These are phyloP conservation scores for Geotrichum fermentans DNA, from an alignment of 1,139 yeast genomes.

Conservation along the genomic window DNA sequence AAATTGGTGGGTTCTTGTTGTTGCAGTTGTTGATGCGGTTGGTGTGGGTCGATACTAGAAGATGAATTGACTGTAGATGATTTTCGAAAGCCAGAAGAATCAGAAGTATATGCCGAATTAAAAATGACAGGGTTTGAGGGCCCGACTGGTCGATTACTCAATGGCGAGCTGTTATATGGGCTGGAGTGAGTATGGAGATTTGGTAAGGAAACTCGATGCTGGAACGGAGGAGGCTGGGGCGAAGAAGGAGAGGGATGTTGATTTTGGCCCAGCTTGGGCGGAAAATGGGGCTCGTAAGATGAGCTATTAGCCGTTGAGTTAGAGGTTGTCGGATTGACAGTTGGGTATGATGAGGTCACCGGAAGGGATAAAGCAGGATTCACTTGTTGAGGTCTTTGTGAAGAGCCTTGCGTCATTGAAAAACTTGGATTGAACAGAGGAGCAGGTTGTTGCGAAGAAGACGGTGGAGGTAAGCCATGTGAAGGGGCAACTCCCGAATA, in stretches of 20 bases:
- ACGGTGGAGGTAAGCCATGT: conserved; percentile 12
- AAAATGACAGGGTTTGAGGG: conserved; percentile 25
- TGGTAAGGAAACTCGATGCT: conserved; percentile 12
- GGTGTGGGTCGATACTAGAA: conserved; percentile 30
- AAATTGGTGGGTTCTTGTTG: conserved; percentile 6
- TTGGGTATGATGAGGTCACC: too few species aligned
- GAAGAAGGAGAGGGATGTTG: conserved; percentile 6
- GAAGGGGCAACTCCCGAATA: conserved; percentile 2
- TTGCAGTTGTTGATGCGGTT: conserved; percentile 20
- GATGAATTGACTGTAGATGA: conserved; percentile 26
- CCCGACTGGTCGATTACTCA: conserved; percentile 20
- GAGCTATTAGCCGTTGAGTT: too few species aligned
- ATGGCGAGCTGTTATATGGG: conserved; percentile 6
- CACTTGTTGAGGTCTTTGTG: conserved; percentile 1
- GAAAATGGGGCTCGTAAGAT: too few species aligned
- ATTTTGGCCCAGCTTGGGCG: too few species aligned
- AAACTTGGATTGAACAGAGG: conserved; percentile 2
- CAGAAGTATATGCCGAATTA: conserved; percentile 34
- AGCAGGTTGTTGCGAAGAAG: not conserved
- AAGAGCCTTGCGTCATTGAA: not conserved
- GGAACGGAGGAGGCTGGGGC: conserved; percentile 4
- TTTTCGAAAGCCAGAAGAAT: conserved; percentile 32
- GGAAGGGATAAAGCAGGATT: too few species aligned
- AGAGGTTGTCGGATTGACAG: too few species aligned
- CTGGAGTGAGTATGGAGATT: conserved; percentile 48